Evolutionary conservation across 2,329 filamentous ascomycete genomes (phyloP).

Genomic region (Penicillium sp.): DNA sequence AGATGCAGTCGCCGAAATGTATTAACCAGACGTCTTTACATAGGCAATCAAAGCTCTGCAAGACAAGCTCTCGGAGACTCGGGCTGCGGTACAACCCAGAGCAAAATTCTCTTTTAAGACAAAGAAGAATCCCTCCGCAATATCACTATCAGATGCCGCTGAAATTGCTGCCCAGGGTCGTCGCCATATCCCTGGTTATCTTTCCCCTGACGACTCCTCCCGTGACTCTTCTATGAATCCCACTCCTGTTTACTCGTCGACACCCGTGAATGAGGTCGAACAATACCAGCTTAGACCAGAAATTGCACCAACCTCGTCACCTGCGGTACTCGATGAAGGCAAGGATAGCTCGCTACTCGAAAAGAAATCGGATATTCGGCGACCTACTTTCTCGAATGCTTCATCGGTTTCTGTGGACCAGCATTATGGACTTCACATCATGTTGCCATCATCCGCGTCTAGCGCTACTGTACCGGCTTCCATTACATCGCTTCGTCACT

Average conservation of each 20-base stretch:
- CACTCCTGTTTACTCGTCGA: conserved; percentile 34
- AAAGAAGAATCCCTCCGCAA: conserved; percentile 51
- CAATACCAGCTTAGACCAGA: conserved; percentile 33
- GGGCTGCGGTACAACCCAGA: conserved; percentile 65
- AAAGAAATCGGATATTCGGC: conserved; percentile 34
- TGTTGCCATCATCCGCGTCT: conserved; percentile 67
- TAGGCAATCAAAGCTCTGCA: conserved; percentile 76
- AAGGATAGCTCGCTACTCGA: conserved; percentile 19
- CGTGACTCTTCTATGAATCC: conserved; percentile 34
- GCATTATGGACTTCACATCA: conserved; percentile 68
- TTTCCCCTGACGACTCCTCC: conserved; percentile 40
- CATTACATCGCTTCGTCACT: conserved; percentile 64
- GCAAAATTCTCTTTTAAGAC: conserved; percentile 80
- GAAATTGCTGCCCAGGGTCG: conserved; percentile 50
- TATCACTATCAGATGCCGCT: conserved; percentile 55
- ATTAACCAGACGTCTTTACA: conserved; percentile 19
- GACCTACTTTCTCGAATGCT: conserved; percentile 60
- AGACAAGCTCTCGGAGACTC: conserved; percentile 70
- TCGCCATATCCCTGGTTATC: conserved; percentile 41
- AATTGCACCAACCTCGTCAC: conserved; percentile 32
- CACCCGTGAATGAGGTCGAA: conserved; percentile 34
- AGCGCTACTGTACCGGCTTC: conserved; percentile 70
- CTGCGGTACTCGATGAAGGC: conserved; percentile 19
- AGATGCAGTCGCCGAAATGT: neutral
- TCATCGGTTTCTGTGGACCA: conserved; percentile 61